These are phyloP conservation scores for Sambucus nigra DNA, from an alignment of 129 eudicot species.

Conservation along the genomic window DNA sequence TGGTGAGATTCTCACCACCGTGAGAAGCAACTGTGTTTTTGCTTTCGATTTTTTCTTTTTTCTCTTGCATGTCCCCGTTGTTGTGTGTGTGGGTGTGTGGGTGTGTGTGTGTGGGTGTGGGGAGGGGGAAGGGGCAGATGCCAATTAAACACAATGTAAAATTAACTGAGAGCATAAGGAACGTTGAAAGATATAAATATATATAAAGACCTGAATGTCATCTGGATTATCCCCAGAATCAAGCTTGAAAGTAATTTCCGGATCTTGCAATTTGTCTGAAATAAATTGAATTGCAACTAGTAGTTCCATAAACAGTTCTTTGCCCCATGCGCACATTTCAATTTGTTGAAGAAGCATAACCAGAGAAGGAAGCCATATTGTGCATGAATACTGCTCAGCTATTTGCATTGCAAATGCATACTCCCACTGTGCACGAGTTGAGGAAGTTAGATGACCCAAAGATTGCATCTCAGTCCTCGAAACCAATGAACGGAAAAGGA, in stretches of 20 bases:
- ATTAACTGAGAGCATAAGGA: background rate
- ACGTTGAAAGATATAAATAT: background rate
- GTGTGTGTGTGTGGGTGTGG: no score
- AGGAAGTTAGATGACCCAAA: conserved; percentile 4
- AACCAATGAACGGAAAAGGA: conserved; percentile 66
- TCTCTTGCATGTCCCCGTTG: no score
- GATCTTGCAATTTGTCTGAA: conserved; percentile 63
- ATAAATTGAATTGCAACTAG: conserved; percentile 56
- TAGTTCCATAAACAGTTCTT: conserved; percentile 36
- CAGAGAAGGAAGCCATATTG: conserved; percentile 87
- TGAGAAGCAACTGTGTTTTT: no score
- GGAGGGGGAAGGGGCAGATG: no score
- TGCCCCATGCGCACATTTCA: conserved; percentile 28
- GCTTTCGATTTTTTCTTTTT: no score
- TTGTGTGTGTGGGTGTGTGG: no score
- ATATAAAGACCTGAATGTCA: conserved; percentile 53
- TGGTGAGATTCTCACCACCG: no score
- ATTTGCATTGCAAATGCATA: conserved; percentile 52
- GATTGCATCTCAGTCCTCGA: conserved; percentile 34
- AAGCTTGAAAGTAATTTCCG: conserved; percentile 74
- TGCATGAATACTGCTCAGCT: conserved; percentile 66
- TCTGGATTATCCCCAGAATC: conserved; percentile 49
- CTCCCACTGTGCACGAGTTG: conserved; percentile 55
- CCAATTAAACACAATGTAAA: no score
- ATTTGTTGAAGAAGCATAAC: conserved; percentile 48